Conservation (phyloP, 805 yeast species). For the Metschnikowia vanudenii region DNA sequence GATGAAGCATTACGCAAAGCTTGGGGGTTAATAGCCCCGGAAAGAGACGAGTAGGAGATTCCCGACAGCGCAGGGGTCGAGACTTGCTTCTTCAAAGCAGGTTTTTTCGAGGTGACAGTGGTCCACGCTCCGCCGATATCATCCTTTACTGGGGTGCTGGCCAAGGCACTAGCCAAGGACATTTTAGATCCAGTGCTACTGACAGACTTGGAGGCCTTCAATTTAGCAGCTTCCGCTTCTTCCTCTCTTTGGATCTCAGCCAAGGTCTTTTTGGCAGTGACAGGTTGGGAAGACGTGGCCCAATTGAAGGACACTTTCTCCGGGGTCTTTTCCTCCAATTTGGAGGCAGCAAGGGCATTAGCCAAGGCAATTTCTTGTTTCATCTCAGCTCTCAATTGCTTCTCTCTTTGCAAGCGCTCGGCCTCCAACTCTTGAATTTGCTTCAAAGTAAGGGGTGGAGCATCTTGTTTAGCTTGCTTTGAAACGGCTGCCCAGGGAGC, state of each 20-base stretch:
- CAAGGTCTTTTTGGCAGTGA: constrained; percentile 47
- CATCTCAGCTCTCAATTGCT: constrained; percentile 37
- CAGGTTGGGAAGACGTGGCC: constrained; percentile 29
- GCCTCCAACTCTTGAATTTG: constrained; percentile 54
- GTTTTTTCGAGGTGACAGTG: constrained; percentile 36
- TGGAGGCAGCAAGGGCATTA: constrained; percentile 23
- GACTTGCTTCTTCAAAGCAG: constrained; percentile 24
- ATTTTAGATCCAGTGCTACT: constrained; percentile 29
- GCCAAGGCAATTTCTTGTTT: constrained; percentile 25
- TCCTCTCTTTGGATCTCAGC: constrained; percentile 66
- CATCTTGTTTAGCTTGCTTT: constrained; percentile 12
- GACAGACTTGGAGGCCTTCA: constrained; percentile 21
- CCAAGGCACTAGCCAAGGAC: constrained; percentile 36
- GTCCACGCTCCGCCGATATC: constrained; percentile 43
- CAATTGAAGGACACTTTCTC: constrained; percentile 40
- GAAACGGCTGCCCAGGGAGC: constrained; percentile 61
- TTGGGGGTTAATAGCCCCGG: constrained; percentile 34
- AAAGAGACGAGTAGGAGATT: constrained; percentile 17
- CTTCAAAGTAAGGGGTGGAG: constrained; percentile 46
- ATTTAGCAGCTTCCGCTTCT: constrained; percentile 36
- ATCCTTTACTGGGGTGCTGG: constrained; percentile 25
- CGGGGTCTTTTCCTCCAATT: constrained; percentile 25
- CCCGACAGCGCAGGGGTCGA: constrained; percentile 14
- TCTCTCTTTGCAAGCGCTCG: constrained; percentile 39
- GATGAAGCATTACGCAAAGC: constrained; percentile 39